Percentiles rank a stretch among this genome's conserved stretches.
These are phyloP conservation scores for Thermothielavioides terrestris DNA, from an alignment of 495 filamentous ascomycete species.

Conservation along the genomic window DNA sequence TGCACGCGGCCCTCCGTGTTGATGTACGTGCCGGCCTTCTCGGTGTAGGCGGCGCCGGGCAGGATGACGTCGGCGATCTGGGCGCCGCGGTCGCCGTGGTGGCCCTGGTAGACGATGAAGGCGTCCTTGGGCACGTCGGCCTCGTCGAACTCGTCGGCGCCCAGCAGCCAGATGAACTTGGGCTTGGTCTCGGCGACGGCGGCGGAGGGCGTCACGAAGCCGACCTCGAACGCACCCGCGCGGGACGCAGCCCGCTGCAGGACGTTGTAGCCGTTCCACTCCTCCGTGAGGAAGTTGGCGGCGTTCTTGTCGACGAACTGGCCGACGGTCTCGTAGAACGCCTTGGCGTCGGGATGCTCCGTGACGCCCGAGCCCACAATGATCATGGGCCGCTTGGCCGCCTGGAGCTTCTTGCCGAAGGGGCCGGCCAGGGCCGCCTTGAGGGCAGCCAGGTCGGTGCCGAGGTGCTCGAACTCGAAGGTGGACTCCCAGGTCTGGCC, in stretches of 20 bases:
- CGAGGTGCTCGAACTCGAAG: conserved; percentile 87
- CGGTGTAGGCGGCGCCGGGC: conserved; percentile 89
- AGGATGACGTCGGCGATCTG: conserved; percentile 90
- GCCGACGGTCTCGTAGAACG: conserved; percentile 84
- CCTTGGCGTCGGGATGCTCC: conserved; percentile 83
- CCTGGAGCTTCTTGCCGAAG: conserved; percentile 82
- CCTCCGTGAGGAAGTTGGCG: conserved; percentile 72
- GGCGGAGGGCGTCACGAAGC: conserved; percentile 76
- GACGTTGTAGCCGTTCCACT: conserved; percentile 97
- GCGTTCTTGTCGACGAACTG: conserved; percentile 87
- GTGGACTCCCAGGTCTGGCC: conserved; percentile 87
- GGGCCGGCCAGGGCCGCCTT: conserved; percentile 77
- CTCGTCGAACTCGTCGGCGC: conserved; percentile 79
- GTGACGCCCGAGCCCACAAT: conserved; percentile 82
- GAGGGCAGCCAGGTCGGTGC: conserved; percentile 62
- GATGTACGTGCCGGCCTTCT: conserved; percentile 93
- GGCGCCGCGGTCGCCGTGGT: conserved; percentile 91
- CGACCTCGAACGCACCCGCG: conserved; percentile 87
- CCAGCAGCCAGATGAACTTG: conserved; percentile 95
- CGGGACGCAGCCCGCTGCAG: conserved; percentile 89
- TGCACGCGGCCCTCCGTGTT: conserved; percentile 96
- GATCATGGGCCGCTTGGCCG: conserved; percentile 92
- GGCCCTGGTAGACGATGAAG: conserved; percentile 95
- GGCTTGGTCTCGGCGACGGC: conserved; percentile 70
- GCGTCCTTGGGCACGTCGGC: conserved; percentile 84